Conservation (phyloP, 371 early-diverging fungal species). For the Mucor lusitanicus region DNA sequence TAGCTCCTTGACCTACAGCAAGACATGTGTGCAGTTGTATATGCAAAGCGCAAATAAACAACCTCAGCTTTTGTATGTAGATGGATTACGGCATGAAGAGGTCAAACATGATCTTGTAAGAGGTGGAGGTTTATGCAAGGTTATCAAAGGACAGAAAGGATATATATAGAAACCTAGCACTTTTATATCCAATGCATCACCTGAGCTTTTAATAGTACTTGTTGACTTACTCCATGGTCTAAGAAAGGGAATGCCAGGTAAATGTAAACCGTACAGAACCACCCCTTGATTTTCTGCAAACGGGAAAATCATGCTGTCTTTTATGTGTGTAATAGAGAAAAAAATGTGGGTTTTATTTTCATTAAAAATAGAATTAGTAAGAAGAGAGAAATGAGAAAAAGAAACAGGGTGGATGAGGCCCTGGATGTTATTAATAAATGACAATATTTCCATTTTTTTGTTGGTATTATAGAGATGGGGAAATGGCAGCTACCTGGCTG, state of each 20-base stretch:
- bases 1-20: no score
- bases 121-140: no score
- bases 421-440: not conserved
- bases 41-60: no score
- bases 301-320: not conserved
- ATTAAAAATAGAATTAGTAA: not conserved
- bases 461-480: not conserved
- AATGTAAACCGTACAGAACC: not conserved
- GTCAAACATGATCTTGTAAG: no score
- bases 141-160: no score
- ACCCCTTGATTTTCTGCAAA: not conserved
- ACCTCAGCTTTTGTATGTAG: no score
- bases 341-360: not conserved
- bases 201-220: not conserved
- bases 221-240: not conserved
- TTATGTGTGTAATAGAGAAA: not conserved
- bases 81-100: no score
- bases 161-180: not conserved
- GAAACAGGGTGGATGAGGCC: not conserved
- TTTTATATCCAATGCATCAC: not conserved
- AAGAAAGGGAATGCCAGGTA: not conserved
- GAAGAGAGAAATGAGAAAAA: not conserved
- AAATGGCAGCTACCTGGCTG: conserved; percentile 19
- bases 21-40: no score
- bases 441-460: not conserved